These are phyloP conservation scores for Vicia sativa DNA, from an alignment of 306 rosid genomes.

Conservation along the genomic window DNA sequence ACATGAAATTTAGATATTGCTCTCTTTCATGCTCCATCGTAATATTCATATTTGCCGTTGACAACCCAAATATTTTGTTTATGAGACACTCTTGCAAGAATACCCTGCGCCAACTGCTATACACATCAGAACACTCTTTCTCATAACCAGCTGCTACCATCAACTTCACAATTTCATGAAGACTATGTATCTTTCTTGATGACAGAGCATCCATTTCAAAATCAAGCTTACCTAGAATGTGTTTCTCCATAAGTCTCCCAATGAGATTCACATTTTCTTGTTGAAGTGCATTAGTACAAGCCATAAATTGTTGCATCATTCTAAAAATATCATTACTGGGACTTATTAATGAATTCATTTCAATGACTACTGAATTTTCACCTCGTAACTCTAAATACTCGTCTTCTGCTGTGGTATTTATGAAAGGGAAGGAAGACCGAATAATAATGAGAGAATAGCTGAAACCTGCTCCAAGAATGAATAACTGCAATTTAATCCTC, in stretches of 20 bases:
- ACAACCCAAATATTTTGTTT: slow-evolving; percentile 49
- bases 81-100: slow-evolving; percentile 80
- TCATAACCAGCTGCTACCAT: no score
- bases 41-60: no score
- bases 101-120: slow-evolving; percentile 76
- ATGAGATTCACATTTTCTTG: background rate
- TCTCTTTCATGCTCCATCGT: no score
- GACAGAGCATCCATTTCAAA: slow-evolving; percentile 66
- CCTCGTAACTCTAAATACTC: background rate
- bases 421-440: background rate
- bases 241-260: background rate
- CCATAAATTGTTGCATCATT: background rate
- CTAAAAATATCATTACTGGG: no score
- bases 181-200: slow-evolving; percentile 49
- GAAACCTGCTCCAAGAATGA: background rate
- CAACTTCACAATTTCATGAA: slow-evolving; percentile 68
- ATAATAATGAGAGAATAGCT: slow-evolving; percentile 22
- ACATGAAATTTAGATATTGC: no score
- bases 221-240: slow-evolving; percentile 12
- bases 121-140: slow-evolving; percentile 53
- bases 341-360: background rate
- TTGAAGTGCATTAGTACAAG: background rate
- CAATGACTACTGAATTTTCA: background rate
- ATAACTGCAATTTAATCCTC: slow-evolving; percentile 16
- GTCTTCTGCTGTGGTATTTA: no score